A percentile compares a stretch with the other conserved stretches of the same genome.
phyloP scores from a whole-genome alignment of 2,329 filamentous ascomycete species.

The Dryadomyces quercus-mongolicae region DNA sequence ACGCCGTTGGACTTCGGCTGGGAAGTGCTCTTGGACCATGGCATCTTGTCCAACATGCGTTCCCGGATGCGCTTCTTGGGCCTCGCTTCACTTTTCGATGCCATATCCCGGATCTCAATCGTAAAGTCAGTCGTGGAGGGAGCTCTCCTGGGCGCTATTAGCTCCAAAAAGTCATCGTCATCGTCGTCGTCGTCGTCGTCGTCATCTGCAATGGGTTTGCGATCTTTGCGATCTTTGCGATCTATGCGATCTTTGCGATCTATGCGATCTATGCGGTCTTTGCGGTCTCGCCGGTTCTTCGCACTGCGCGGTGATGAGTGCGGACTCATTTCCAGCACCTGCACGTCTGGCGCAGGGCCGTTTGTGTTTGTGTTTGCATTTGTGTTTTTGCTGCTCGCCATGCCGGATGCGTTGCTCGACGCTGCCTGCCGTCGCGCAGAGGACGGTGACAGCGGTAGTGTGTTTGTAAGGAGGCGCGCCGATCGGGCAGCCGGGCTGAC shows the following conservation, averaged over 20 bases:
- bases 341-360: neutral
- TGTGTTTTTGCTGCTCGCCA: neutral
- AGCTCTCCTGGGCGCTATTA: too few species aligned
- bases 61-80: neutral
- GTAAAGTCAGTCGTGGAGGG: neutral
- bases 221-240: neutral
- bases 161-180: too few species aligned
- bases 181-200: too few species aligned
- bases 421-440: too few species aligned
- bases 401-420: too few species aligned
- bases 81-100: neutral
- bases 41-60: neutral
- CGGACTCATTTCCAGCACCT: neutral
- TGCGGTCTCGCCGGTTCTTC: neutral
- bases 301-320: neutral
- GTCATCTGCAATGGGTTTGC: neutral
- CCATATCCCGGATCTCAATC: neutral
- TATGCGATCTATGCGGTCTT: neutral
- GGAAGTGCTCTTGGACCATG: neutral
- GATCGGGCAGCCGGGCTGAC: neutral
- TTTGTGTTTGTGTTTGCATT: neutral
- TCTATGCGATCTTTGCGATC: too few species aligned
- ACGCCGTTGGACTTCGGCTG: neutral
- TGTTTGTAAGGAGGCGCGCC: too few species aligned
- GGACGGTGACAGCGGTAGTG: too few species aligned